Evolutionary conservation across 192 early-diverging fungal genomes (phyloP), one percentile per base, ranked within the genome.

Genomic region (Spizellomyces punctatus): DNA sequence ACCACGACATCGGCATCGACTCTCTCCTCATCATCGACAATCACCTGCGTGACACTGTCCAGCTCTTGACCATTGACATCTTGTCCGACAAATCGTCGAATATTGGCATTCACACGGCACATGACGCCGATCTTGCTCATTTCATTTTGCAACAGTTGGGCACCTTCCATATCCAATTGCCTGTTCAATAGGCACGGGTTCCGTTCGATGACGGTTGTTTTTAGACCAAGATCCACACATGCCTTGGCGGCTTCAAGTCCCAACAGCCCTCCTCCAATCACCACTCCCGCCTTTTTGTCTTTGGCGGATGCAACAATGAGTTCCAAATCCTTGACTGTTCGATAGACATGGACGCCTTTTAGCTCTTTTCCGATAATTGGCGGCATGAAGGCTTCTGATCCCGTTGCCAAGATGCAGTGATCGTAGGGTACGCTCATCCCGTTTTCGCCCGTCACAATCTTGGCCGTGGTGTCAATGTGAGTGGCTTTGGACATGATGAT

Each of bases 221-320:
- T 58, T 19, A 83, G 75, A 6, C 78, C 76, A 22, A 91, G 72
- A 65, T 91, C 85, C 41, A 66, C 66, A 27, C 78, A 76, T 36
- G 89, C 89, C 58, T 87, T 86, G 44, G 89, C 89, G 21, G 89
- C 89, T 70, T 90, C 89, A n/a, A 90, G 66, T 9, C 89, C 89
- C 36, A 90, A 78, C 45, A 90, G 71, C n/a, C 89, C 89, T 43
- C 89, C 89, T 21, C 89, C 89, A 50, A 90, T 67, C 22, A 90
- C 81, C 21, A 83, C 83, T n/a, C 87, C 89, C 43, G 71, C 54
- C 63, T 73, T 85, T 44, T 77, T 71, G 7, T 64, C 65, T 10
- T 77, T 27, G 17, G 86, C 63, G 65, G 78, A 83, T 6, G 68
- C 62, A 22, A 84, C 83, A 12, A 90, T 91, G 44, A 42, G 36